Conservation (phyloP, 345 rosid genomes). For the Eucalyptus brandiana region DNA sequence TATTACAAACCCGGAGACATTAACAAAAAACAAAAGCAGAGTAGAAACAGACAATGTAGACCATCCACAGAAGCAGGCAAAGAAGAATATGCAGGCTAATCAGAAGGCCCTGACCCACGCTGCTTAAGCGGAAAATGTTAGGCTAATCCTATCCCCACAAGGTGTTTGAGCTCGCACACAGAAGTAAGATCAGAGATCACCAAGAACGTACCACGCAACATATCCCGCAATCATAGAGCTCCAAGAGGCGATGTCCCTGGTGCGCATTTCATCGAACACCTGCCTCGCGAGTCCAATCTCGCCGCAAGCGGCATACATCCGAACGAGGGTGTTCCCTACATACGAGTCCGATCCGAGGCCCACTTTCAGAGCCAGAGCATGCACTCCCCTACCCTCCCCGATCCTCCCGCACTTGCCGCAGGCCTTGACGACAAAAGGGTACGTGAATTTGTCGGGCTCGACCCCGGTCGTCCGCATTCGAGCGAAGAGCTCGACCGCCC, state of each 20-base stretch:
- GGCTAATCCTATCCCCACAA: background rate
- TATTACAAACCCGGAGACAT: background rate
- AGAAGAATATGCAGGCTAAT: background rate
- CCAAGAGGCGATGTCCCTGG: constrained; percentile 37
- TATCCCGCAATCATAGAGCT: constrained; percentile 40
- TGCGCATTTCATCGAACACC: constrained; percentile 20
- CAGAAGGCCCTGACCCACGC: background rate
- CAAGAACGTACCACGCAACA: constrained; percentile 5
- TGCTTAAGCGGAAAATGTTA: background rate
- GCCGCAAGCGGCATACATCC: constrained; percentile 14
- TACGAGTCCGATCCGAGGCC: constrained; percentile 9
- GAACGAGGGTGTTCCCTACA: constrained; percentile 8
- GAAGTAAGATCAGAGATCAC: background rate
- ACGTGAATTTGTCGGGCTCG: constrained; percentile 6
- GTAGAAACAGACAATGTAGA: background rate
- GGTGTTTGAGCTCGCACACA: background rate
- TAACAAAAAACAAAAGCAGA: background rate
- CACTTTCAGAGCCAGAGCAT: constrained; percentile 1
- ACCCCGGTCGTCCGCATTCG: constrained; percentile 2
- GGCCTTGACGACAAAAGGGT: constrained; percentile 15
- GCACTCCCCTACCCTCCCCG: background rate
- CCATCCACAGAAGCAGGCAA: background rate
- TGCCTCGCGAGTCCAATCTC: constrained; percentile 12
- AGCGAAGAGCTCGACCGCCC: constrained; percentile 3
- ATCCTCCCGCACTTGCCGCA: constrained; percentile 6